Evolutionary conservation across 1,139 yeast genomes (phyloP), one percentile per base, ranked within the genome.

Genomic region (Keqinozyma sinolaborantium): DNA sequence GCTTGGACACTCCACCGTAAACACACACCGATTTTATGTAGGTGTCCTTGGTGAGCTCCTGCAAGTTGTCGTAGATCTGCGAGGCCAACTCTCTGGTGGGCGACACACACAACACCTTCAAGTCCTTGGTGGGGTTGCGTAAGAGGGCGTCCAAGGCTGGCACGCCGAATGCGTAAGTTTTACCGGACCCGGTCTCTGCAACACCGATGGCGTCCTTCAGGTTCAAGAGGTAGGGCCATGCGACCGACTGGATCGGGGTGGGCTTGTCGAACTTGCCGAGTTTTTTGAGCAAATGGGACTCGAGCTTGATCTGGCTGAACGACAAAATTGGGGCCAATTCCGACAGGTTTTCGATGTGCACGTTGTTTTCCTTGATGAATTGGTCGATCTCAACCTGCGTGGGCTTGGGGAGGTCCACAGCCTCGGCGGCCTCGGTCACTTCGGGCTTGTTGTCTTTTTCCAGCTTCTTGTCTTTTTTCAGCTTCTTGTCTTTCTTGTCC

Each of bases 141-240:
- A 71, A 56, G 41, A 88, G 64, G 44, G 79, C 79, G 56, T 87
- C 74, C 36, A 92, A 74, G n/a, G 97, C 97, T 27, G 99, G 99
- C 13, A 92, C 95, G 51, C 97, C 96, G 56, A 92, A 92, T 1
- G 97, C 97, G 60, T 90, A 82, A 0, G 98, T 92, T 60, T 92
- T 92, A 51, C 98, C 98, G 0, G 96, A 87, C 28, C 98, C 98
- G 9, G 98, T 92, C 64, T 92, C 97, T 18, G 98, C 98, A 40
- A 94, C 97, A 53, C 98, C 98, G 42, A 92, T 78, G 24, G 90
- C 95, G 56, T 92, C 98, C 42, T 83, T 74, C 13, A 85, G 84
- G 21, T 78, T 64, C 32, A 92, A 65, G 32, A 94, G 64, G 52
- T 78, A 88, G 42, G 99, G 99, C 98, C 98, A 92, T 9, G 97